Evolutionary conservation across 345 rosid species (phyloP), one percentile per base, ranked within the genome.

Genomic region (Clarkia xantiana): DNA sequence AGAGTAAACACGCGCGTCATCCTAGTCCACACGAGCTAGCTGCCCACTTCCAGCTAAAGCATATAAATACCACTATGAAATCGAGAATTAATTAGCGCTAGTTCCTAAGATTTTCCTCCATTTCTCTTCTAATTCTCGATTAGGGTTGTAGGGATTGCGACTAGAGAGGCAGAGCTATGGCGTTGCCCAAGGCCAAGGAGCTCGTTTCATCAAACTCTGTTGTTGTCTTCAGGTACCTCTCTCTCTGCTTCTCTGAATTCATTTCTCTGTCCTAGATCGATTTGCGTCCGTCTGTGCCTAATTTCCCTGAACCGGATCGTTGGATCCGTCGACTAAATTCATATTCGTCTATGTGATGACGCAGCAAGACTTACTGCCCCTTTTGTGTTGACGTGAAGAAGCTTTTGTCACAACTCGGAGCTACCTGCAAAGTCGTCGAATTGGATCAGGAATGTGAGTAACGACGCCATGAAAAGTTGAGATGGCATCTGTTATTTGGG

Each of bases 291-390:
- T 23, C 29, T 23, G 29, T 23, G 29, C 29, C 29, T 23, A 23
- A 23, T 23, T 23, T 23, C 29, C 29, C 29, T 23, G 29, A 3
- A 23, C 1, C 29, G n/a, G n/a, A n/a, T n/a, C 6, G 29, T 23
- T 0, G 29, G 29, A n/a, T 36, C 59, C 23, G n/a, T 47, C 43
- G 52, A 3, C 44, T 10, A 9, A n/a, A n/a, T 34, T 54, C 4
- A 14, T 6, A 18, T 22, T n/a, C 41, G 45, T 47, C 36, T 47
- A 15, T 40, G 14, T 57, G 53, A 51, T 47, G 51, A 0, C 44
- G 71, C 81, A 86, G 93, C 76, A 86, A 82, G 55, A 6, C 80
- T 14, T 78, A 4, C 56, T 86, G 95, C 14, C 93, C 93, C 0
- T 86, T 14, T 65, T 86, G 95, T 54, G 62, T 51, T 19, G 43